Evolutionary conservation across 2,329 filamentous ascomycete species (phyloP).

Genomic region (Colletotrichum sp.): DNA sequence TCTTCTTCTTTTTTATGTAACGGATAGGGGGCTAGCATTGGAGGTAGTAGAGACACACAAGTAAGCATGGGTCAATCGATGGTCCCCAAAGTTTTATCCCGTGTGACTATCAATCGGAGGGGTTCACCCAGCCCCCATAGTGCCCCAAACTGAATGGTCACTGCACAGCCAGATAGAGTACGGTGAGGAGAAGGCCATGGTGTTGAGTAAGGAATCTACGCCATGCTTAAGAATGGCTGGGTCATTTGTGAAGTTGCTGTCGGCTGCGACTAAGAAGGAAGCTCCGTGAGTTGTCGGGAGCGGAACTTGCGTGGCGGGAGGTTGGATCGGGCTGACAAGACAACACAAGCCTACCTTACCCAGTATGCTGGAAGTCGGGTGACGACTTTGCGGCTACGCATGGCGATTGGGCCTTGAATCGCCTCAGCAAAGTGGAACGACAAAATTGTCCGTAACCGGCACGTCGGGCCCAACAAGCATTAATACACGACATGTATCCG

Average conservation of each 20-base stretch:
- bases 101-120: neutral
- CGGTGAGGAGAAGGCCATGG: neutral
- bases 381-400: neutral
- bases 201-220: neutral
- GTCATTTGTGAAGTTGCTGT: neutral
- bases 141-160: neutral
- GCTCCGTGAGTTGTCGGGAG: conserved; percentile 6
- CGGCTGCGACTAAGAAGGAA: conserved; percentile 12
- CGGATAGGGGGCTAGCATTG: neutral
- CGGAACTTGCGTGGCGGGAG: neutral
- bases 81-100: neutral
- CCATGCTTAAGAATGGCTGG: neutral
- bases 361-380: neutral
- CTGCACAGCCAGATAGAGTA: neutral
- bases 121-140: neutral
- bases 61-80: neutral
- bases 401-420: neutral
- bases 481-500: neutral
- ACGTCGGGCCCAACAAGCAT: neutral
- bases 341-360: neutral
- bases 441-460: neutral
- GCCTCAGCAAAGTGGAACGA: neutral
- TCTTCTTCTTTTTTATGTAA: neutral
- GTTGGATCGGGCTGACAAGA: neutral
- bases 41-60: conserved; percentile 7